Evolutionary conservation across 2,329 filamentous ascomycete species (phyloP), one percentile per base, ranked within the genome.

Genomic region (Claviceps africana): DNA sequence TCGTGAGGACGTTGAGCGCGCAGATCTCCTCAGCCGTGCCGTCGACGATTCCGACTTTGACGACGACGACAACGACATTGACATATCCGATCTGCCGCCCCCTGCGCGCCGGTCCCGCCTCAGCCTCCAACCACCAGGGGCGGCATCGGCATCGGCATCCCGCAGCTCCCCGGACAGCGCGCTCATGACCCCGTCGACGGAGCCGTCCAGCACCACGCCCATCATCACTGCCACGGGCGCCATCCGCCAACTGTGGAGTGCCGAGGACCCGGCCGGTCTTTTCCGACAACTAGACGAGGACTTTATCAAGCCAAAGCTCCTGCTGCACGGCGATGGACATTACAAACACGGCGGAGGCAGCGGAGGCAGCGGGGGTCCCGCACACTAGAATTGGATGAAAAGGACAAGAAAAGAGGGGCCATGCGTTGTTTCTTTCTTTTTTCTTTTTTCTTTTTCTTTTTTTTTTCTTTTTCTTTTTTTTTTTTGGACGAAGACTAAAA

Each of bases 261-360:
- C 85, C 1, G 88, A 95, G 49, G 93, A 98, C 65, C 89, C 94
- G 45, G 86, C 87, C 10, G 88, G 86, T 46, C 81, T 94, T 70
- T 95, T 98, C 67, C 83, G 83, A 59, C 90, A 95, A 69, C 72
- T 98, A 55, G 93, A 98, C 65, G 93, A 98, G 67, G 88, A 90
- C 55, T 96, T 89, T 66, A 90, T 97, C 68, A 97, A 97, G 73
- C 91, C 91, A 19, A 87, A 84, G 64, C 70, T 97, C 52, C 68
- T 97, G 57, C 76, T 97, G 21, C 90, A 96, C 68, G 85, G 84
- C 46, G 74, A 74, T 25, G 55, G 55, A 9, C 45, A 47, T 35
- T 53, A 58, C 5, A 57, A 59, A 28, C 55, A 58, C 3, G 58
- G 62, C n/a, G 47, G 33, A 6, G 47, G 33, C 13, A n/a, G n/a